A percentile compares a stretch with the other conserved stretches of the same genome.
These are phyloP conservation scores for Hypoxylon sp. DNA, from an alignment of 2,329 filamentous ascomycete species.

Conservation along the genomic window DNA sequence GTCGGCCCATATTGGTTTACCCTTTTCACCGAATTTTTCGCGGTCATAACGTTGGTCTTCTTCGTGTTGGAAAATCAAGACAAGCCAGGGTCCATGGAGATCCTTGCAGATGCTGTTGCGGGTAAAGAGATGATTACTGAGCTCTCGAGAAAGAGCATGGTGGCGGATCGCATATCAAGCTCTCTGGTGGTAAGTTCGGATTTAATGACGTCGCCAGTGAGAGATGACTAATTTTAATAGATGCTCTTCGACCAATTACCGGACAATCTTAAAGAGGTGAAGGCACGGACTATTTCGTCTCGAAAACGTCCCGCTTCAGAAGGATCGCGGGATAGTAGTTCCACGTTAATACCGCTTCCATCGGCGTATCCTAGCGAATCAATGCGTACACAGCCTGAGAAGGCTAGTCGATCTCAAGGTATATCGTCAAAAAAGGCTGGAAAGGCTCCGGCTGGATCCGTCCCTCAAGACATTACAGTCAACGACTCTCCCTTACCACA, in stretches of 20 bases:
- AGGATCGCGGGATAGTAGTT: constrained; percentile 53
- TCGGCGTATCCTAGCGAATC: constrained; percentile 50
- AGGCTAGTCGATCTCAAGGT: constrained; percentile 37
- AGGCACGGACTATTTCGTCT: constrained; percentile 58
- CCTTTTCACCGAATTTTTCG: constrained; percentile 86
- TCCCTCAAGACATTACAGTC: constrained; percentile 40
- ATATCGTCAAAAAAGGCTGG: constrained; percentile 45
- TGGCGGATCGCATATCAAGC: constrained; percentile 86
- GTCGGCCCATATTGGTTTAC: constrained; percentile 90
- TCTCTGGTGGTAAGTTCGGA: constrained; percentile 77
- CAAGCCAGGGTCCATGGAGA: constrained; percentile 80
- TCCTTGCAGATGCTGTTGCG: constrained; percentile 86
- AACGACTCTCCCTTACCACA: constrained; percentile 42
- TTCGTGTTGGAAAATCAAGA: constrained; percentile 86
- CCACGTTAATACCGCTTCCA: constrained; percentile 50
- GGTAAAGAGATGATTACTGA: constrained; percentile 86
- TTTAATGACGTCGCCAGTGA: constrained; percentile 35
- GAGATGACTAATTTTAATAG: constrained; percentile 60
- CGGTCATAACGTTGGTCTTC: constrained; percentile 83
- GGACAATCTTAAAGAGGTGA: constrained; percentile 73
- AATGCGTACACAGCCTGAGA: constrained; percentile 34
- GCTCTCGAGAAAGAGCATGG: constrained; percentile 86
- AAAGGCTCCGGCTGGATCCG: constrained; percentile 43
- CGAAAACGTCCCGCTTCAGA: constrained; percentile 72
- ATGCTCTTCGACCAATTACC: constrained; percentile 87